Base-by-base conservation (phyloP, 306 rosid genomes). In the Neltuma alba region DNA sequence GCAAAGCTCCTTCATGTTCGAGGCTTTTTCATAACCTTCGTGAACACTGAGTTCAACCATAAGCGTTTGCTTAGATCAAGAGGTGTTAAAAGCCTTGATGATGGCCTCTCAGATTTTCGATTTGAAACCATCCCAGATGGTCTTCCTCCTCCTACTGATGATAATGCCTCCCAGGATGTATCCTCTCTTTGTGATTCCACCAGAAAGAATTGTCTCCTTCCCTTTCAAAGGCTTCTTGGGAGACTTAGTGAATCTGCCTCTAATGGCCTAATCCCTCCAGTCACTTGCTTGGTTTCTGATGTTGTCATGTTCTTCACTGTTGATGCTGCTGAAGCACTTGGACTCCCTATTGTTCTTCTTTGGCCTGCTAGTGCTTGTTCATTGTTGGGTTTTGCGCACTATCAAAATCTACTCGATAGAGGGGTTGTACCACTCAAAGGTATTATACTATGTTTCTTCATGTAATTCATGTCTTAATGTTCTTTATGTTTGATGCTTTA, bases 1-100 rank as follows among this genome's bases (percentile, higher is more conserved):
- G 81, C 74, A 12, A 77, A 66, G 7, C 23, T 77, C 3, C 81
- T 77, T 25, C 50, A 77, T 9, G 9, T 21, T 7, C 67, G 40
- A 44, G 81, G 50, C 18, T 44, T 44, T 44, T 44, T 14, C 20
- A 44, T 12, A 45, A n/a, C n/a, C n/a, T n/a, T n/a, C n/a, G n/a
- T n/a, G n/a, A n/a, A n/a, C n/a, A n/a, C n/a, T n/a, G n/a, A n/a
- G n/a, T n/a, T n/a, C n/a, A n/a, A n/a, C n/a, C n/a, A n/a, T n/a
- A n/a, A n/a, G n/a, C n/a, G n/a, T n/a, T n/a, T n/a, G n/a, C n/a
- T n/a, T n/a, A n/a, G n/a, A n/a, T n/a, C n/a, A n/a, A n/a, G n/a
- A n/a, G n/a, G n/a, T n/a, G n/a, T n/a, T n/a, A n/a, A n/a, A n/a
- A n/a, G n/a, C n/a, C n/a, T n/a, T n/a, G n/a, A n/a, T n/a, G n/a